phyloP scores from a whole-genome alignment of 2,329 filamentous ascomycete genomes.

The Davidsoniella virescens region DNA sequence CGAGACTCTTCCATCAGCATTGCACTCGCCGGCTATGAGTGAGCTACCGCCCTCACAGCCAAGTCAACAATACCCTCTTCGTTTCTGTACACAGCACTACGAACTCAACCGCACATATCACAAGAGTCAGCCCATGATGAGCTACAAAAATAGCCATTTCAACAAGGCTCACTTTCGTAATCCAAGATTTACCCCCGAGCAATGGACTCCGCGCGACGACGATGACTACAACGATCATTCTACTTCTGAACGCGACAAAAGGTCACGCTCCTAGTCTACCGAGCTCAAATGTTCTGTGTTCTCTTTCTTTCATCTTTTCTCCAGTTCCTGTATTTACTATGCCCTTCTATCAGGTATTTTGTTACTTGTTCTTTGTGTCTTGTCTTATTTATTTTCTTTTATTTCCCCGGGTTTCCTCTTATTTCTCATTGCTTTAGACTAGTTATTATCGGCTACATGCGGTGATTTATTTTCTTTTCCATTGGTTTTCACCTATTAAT shows the following conservation, averaged over 20 bases:
- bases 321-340: too few species aligned
- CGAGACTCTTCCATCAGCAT: neutral
- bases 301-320: too few species aligned
- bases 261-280: neutral
- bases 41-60: constrained; percentile 14
- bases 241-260: neutral
- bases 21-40: constrained; percentile 7
- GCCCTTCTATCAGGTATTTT: neutral
- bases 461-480: neutral
- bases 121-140: constrained; percentile 34
- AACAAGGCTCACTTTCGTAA: constrained; percentile 53
- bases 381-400: constrained; percentile 1
- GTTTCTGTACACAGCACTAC: constrained; percentile 39
- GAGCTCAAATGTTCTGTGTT: neutral
- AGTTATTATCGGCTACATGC: too few species aligned
- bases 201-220: constrained; percentile 28
- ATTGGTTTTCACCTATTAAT: neutral
- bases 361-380: neutral
- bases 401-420: neutral
- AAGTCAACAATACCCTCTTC: constrained; percentile 23
- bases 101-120: constrained; percentile 27
- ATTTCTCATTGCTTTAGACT: neutral
- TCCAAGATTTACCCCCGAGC: constrained; percentile 32
- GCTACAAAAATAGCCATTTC: constrained; percentile 49
- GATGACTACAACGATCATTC: neutral